phyloP scores from a whole-genome alignment of 495 filamentous ascomycete genomes.

The Jackrogersella minutella region DNA sequence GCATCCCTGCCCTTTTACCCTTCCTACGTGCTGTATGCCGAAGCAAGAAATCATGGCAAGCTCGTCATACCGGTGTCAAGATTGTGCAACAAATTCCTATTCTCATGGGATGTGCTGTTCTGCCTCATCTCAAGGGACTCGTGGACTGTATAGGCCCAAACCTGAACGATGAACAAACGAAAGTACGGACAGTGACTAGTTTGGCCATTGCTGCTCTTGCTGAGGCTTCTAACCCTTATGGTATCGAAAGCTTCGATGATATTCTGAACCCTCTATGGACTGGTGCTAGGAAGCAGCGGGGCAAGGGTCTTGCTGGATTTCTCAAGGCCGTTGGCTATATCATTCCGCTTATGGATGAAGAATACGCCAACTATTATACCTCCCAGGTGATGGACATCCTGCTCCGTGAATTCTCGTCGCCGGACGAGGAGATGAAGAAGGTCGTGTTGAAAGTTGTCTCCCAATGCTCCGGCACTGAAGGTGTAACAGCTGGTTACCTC shows the following conservation, averaged over 20 bases:
- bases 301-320: conserved; percentile 95
- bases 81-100: conserved; percentile 99
- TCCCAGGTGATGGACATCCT: conserved; percentile 99
- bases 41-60: conserved; percentile 99
- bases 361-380: conserved; percentile 99
- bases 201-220: conserved; percentile 95
- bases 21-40: conserved; percentile 95
- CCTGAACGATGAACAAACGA: conserved; percentile 96
- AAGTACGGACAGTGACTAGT: conserved; percentile 94
- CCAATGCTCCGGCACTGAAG: conserved; percentile 93
- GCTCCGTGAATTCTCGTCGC: conserved; percentile 92
- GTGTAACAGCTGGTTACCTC: conserved; percentile 92
- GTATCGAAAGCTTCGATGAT: conserved; percentile 98
- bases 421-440: conserved; percentile 99
- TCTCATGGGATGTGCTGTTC: conserved; percentile 95
- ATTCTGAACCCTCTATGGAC: conserved; percentile 98
- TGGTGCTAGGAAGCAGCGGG: conserved; percentile 92
- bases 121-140: conserved; percentile 94
- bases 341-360: conserved; percentile 99
- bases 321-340: conserved; percentile 98
- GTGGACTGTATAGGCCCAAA: conserved; percentile 97
- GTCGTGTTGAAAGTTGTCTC: conserved; percentile 97
- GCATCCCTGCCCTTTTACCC: conserved; percentile 92
- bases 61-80: conserved; percentile 98
- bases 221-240: conserved; percentile 96